Base-by-base conservation (phyloP, 2,329 filamentous ascomycete species). In the Davidsoniella eucalypti region DNA sequence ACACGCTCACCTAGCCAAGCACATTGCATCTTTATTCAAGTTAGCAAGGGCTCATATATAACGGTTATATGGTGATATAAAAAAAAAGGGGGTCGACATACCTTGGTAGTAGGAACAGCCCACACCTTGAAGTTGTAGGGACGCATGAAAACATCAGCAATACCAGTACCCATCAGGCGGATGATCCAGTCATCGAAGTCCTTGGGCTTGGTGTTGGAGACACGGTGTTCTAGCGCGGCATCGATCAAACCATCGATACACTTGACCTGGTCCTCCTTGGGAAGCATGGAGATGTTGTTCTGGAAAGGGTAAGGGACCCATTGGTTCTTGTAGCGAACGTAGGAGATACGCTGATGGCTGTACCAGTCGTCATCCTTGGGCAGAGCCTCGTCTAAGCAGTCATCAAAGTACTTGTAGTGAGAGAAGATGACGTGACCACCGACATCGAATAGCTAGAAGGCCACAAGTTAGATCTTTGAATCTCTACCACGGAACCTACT, bases 101-200 rank as follows among this genome's bases (percentile, higher is more conserved):
- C 87, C 80, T 94, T 94, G 58, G 84, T 94, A 51, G 90, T 95
- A 53, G 92, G 92, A 60, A 96, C 90, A 55, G 92, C 92, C 92
- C 92, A 98, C 64, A 98, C 92, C 73, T 98, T 98, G 81, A 82
- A 98, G 79, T 98, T 98, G 77, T 98, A 98, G 50, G 92, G 92
- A 61, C 92, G 78, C 92, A 98, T 98, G 78, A 98, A 98, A 60
- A 90, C 75, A 66, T 98, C 80, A 58, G 88, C 90, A 61, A 98
- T 76, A 60, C 90, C 90, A 60, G 78, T 71, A 61, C 92, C 92
- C 70, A 84, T 88, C 72, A 84, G 93, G 61, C 92, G 81, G 60
- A 96, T 66, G 62, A 96, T 96, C 88, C 88, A 96, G 73, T 98
- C 87, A 63, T 98, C 92, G 61, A 98, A 98, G 71, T 93, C 76